Base-by-base conservation (phyloP, 139 green algal species). In the Chlorella sp. region DNA sequence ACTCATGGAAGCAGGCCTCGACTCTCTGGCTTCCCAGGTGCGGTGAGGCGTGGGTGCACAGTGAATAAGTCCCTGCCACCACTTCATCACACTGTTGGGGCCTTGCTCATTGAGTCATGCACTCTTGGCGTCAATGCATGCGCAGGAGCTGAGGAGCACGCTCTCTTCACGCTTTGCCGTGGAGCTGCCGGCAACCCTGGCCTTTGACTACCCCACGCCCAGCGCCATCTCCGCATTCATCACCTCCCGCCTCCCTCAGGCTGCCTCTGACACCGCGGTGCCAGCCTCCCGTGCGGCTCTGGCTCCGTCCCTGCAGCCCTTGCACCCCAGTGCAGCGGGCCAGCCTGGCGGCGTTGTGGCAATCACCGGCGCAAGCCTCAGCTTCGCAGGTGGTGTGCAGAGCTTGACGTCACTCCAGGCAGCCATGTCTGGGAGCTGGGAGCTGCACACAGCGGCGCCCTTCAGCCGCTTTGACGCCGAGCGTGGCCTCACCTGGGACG, bases 131-230 rank as follows among this genome's bases (percentile, higher is more conserved):
- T 2, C 49, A 34, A 36, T 42, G 14, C 26, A 22, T 27, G 23
- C 35, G 20, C 49, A 72, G 72, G 90, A 95, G 80, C 83, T 95
- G 71, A 77, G 89, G 35, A 95, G 94, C 81, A 71, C 77, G 17
- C 79, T 95, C 35, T 81, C 88, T 22, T 31, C 32, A 0, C 62
- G 59, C 29, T 86, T 93, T 31, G 79, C 75, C 0, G 31, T 91
- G 2, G 86, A 94, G 66, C 80, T 95, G 29, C 90, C 90, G 2
- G 69, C 80, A 27, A 96, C 91, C 0, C 72, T 96, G 20, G 86
- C 80, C 1, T 95, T 95, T 81, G 90, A 96, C 80, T 91, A 96
- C 75, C 91, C 91, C 29, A 81, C 87, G 6, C 34, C 69, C 2
- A 27, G 31, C 49, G 67, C 68, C 30, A 75, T 80, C 10, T 24